Evolutionary conservation across 805 yeast genomes (phyloP).

Genomic region (Monosporozyma siamensis): DNA sequence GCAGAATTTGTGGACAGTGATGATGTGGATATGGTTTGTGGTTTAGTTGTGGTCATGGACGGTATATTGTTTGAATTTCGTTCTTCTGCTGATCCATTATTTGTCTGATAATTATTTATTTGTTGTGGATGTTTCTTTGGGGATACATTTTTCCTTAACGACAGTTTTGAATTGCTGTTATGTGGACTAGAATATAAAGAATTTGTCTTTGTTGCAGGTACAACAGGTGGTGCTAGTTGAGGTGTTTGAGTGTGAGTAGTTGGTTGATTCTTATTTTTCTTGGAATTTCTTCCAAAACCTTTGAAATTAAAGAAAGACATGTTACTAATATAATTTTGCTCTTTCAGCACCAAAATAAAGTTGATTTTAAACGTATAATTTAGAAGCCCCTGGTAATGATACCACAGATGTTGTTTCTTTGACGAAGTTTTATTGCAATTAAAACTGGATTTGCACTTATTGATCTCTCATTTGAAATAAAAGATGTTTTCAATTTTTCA

Average conservation of each 20-base stretch:
- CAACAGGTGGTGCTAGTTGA: conserved; percentile 14
- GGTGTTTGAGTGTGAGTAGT: conserved; percentile 8
- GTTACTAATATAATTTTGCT: neutral
- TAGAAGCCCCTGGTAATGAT: no score
- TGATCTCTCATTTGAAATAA: no score
- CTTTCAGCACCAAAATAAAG: no score
- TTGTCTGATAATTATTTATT: conserved; percentile 10
- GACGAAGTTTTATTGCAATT: no score
- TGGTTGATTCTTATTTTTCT: conserved; percentile 35
- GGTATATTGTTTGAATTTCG: conserved; percentile 7
- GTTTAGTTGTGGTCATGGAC: neutral
- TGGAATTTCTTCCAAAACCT: conserved; percentile 52
- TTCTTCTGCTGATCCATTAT: neutral
- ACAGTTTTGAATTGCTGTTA: conserved; percentile 38
- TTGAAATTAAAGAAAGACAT: conserved; percentile 27
- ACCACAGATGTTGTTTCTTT: no score
- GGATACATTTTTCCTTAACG: conserved; percentile 34
- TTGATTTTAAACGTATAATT: no score
- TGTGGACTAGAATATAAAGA: conserved; percentile 31
- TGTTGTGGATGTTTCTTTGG: conserved; percentile 14
- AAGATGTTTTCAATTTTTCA: no score
- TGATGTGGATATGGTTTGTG: neutral
- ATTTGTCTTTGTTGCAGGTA: conserved; percentile 3
- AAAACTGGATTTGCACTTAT: no score
- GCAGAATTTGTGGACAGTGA: neutral